phyloP scores from a whole-genome alignment of 148 eudicot species.

The Camellia granthamiana region DNA sequence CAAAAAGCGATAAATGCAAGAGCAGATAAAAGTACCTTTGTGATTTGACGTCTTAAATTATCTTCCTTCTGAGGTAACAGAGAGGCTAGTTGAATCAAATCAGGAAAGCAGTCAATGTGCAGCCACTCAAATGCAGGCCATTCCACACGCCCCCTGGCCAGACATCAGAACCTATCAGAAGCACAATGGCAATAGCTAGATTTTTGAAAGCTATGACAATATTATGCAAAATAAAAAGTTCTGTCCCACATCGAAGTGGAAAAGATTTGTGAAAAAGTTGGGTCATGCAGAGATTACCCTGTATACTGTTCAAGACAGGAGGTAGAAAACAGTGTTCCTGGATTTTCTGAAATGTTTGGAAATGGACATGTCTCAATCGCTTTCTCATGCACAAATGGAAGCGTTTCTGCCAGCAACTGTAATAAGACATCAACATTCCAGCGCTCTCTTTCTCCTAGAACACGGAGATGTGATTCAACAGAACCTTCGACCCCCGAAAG shows the following conservation, averaged over 20 bases:
- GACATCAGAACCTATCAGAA: conserved; percentile 26
- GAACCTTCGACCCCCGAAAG: conserved; percentile 98
- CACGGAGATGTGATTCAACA: conserved; percentile 80
- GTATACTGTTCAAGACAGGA: conserved; percentile 74
- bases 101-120: conserved; percentile 80
- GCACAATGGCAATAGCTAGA: conserved; percentile 8
- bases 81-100: conserved; percentile 68
- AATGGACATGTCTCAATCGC: conserved; percentile 86
- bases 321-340: conserved; percentile 43
- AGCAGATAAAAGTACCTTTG: conserved; percentile 46
- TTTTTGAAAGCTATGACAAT: not conserved
- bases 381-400: conserved; percentile 65
- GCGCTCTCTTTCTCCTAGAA: conserved; percentile 95
- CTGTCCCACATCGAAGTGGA: not conserved
- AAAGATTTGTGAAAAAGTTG: not conserved
- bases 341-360: conserved; percentile 51
- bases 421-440: conserved; percentile 89
- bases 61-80: conserved; percentile 92
- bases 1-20: conserved; percentile 10
- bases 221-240: not conserved
- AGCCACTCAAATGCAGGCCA: conserved; percentile 97
- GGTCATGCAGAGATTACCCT: conserved; percentile 33
- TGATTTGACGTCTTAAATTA: conserved; percentile 58
- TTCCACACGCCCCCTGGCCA: conserved; percentile 77
- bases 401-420: conserved; percentile 70